Evolutionary conservation across 371 early-diverging fungal species (phyloP).

Genomic region (Catenaria anguillulae): DNA sequence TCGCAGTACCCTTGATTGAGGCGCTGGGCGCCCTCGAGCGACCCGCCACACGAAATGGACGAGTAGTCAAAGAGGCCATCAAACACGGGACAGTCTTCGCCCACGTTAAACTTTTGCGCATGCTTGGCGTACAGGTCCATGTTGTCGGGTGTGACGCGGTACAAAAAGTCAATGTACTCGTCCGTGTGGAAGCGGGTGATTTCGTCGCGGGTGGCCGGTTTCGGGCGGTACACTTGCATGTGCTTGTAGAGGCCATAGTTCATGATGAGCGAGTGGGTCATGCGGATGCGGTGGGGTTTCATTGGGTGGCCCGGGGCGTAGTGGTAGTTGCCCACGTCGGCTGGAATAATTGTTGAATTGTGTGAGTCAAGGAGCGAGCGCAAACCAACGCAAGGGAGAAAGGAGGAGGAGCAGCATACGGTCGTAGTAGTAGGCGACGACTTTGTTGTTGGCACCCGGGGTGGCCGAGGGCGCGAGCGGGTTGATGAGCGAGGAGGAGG

Average conservation of each 20-base stretch:
- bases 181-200: conserved; percentile 98
- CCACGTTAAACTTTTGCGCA: conserved; percentile 42
- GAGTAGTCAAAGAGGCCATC: conserved; percentile 95
- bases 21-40: conserved; percentile 62
- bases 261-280: conserved; percentile 94
- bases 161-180: conserved; percentile 97
- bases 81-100: conserved; percentile 97
- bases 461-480: too few species aligned
- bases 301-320: conserved; percentile 63
- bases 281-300: conserved; percentile 98
- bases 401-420: not conserved
- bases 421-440: conserved; percentile 8
- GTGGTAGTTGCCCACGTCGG: conserved; percentile 12
- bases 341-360: not conserved
- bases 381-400: too few species aligned
- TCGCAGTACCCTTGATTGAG: conserved; percentile 83
- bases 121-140: conserved; percentile 2
- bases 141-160: conserved; percentile 80
- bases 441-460: not conserved
- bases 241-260: conserved; percentile 91
- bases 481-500: too few species aligned
- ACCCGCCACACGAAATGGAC: conserved; percentile 82
- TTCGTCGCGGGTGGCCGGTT: conserved; percentile 77
- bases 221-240: conserved; percentile 62
- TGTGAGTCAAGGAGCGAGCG: too few species aligned